Evolutionary conservation across 2,329 filamentous ascomycete genomes (phyloP), one percentile per base, ranked within the genome.

Genomic region (Ceratocystis diversiconidia): DNA sequence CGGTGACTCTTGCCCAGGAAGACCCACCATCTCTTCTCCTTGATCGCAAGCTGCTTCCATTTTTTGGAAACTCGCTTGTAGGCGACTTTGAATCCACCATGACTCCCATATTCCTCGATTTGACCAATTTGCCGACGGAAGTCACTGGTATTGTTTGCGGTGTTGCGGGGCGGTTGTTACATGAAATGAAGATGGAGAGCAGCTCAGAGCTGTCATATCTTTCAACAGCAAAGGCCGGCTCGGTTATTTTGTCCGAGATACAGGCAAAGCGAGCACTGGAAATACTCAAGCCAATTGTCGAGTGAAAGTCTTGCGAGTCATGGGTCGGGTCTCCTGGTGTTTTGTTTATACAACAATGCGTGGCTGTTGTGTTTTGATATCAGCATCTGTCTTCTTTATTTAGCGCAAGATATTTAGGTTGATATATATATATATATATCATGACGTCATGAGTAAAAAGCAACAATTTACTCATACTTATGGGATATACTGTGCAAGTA

Each of bases 111-210:
- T 92, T 91, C 67, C 81, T 99, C 2, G 90, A 97, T 71, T 80
- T 99, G 30, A 85, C 84, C 22, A 85, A 84, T 52, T 78, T 97
- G 50, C 89, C 92, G 0, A 81, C 92, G 52, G 90, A 96, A 74
- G 91, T 90, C 6, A 95, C 92, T 0, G 92, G 92, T 25, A 96
- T 99, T 66, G 90, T 99, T 2, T 96, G 92, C 70, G 92, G 94
- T 32, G 90, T 99, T 1, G 92, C 92, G 0, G 90, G 91, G 30
- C 82, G 85, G 65, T 79, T 97, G 32, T 88, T 91, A 0, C 84
- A 88, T 62, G 88, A 89, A 59, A 86, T 90, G 74, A 75, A 79
- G 65, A 77, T 77, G 70, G 73, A 74, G 43, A 76, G 78, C 67
- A 80, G 76, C 69, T 83, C 90, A 0, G 91, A 96, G 73, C 85